A percentile compares a stretch with the other conserved stretches of the same genome.
These are phyloP conservation scores for Hortiboletus campestris DNA, from an alignment of 768 basidiomycete species.

Conservation along the genomic window DNA sequence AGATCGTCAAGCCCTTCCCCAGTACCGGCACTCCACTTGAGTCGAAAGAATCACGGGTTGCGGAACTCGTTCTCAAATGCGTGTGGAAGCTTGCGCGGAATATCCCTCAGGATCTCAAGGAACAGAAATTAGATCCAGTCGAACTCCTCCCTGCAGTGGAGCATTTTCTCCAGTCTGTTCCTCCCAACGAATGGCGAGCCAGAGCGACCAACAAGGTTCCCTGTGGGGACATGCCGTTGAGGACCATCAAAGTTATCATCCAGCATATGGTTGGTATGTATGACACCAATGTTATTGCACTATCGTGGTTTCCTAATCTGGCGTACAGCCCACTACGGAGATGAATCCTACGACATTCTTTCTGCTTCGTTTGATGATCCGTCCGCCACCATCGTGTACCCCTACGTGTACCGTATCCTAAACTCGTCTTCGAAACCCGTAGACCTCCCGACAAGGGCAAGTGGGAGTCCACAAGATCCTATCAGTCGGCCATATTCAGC, in stretches of 20 bases:
- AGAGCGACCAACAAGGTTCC: slow-evolving; percentile 89
- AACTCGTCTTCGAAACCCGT: slow-evolving; percentile 60
- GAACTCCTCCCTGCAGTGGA: slow-evolving; percentile 92
- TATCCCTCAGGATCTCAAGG: slow-evolving; percentile 86
- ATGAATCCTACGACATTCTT: slow-evolving; percentile 87
- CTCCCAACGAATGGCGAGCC: slow-evolving; percentile 95
- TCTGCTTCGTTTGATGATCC: slow-evolving; percentile 91
- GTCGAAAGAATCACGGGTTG: slow-evolving; percentile 83
- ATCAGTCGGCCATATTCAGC: slow-evolving; percentile 51
- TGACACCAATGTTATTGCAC: slow-evolving; percentile 1
- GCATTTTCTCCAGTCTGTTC: slow-evolving; percentile 88
- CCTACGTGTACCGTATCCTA: slow-evolving; percentile 89
- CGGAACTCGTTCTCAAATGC: slow-evolving; percentile 92
- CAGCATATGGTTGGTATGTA: slow-evolving; percentile 93
- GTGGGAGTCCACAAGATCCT: slow-evolving; percentile 35
- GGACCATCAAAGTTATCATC: slow-evolving; percentile 97
- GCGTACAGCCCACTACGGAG: slow-evolving; percentile 71
- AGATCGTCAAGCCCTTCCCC: slow-evolving; percentile 83
- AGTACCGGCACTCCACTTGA: slow-evolving; percentile 66
- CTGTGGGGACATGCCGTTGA: slow-evolving; percentile 94
- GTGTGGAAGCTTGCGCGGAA: slow-evolving; percentile 97
- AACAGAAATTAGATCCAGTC: slow-evolving; percentile 77
- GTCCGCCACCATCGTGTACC: slow-evolving; percentile 96
- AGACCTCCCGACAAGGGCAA: slow-evolving; percentile 24
- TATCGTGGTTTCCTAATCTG: slow-evolving; percentile 17